Base-by-base conservation (phyloP, 2,329 filamentous ascomycete genomes). In the Colletotrichum salicis region DNA sequence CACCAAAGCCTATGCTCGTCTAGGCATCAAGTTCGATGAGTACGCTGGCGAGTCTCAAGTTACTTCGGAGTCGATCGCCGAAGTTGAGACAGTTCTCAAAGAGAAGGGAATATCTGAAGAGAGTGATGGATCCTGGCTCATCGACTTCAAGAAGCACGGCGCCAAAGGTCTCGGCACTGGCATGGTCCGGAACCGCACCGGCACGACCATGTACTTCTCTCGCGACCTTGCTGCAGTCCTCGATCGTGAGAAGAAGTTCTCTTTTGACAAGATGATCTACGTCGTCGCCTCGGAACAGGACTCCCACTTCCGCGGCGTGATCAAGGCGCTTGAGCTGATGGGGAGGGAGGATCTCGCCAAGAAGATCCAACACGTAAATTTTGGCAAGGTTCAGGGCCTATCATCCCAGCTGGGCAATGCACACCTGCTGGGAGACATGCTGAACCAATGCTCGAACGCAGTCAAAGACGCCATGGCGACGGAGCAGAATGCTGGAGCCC, bases 41-140 rank as follows among this genome's bases (percentile, higher is more conserved):
- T 89, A 92, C 81, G 90, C 89, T 13, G 92, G 92, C 31, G 92
- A 94, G 80, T 93, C 91, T 0, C 89, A 91, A 69, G 87, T 79
- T 1, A 78, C 77, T 0, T 33, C 73, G 0, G 76, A 76, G 77
- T 91, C 89, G 68, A 89, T 94, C 82, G 84, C 87, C 10, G 82
- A 84, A 51, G 91, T 91, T 1, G 90, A 91, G 59, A 80, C 86
- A 33, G 81, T 86, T 0, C 84, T 94, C 79, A 85, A 88, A 74
- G 86, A 89, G 66, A 87, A 88, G 66, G 88, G 87, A 1, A 83
- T 93, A 2, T 89, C 87, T 2, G 90, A 93, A 76, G 84, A 90
- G 67, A 89, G 87, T 29, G 89, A 93, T 12, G 92, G 89, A 1
- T 91, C 92, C 0, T 87, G 89, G 74, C 88, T 92, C 74, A 90